These are phyloP conservation scores for Pythium folliculosum DNA, from an alignment of 352 stramenopile species.

Conservation along the genomic window DNA sequence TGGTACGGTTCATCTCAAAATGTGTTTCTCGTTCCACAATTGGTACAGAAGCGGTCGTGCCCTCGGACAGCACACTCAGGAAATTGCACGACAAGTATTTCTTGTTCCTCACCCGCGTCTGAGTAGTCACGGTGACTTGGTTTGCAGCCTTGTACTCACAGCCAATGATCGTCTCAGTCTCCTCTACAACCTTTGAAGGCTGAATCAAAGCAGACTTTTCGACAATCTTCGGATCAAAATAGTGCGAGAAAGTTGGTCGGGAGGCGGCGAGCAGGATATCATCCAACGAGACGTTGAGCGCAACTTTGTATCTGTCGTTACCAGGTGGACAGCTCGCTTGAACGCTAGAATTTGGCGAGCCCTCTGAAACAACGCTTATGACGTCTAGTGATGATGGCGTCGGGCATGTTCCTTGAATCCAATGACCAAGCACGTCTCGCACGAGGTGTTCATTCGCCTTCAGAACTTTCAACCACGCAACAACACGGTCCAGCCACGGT, in stretches of 20 bases:
- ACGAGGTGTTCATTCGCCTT: slow-evolving; percentile 49
- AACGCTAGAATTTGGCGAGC: slow-evolving; percentile 21
- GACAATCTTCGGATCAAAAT: slow-evolving; percentile 49
- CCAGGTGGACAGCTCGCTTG: slow-evolving; percentile 32
- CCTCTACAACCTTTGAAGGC: slow-evolving; percentile 39
- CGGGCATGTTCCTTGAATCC: slow-evolving; percentile 56
- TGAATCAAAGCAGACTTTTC: slow-evolving; percentile 45
- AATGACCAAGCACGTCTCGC: slow-evolving; percentile 66
- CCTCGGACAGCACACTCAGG: slow-evolving; percentile 35
- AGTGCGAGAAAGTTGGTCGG: slow-evolving; percentile 35
- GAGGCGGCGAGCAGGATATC: slow-evolving; percentile 47
- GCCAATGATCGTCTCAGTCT: slow-evolving; percentile 40
- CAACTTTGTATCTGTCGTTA: slow-evolving; percentile 30
- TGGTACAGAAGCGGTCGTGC: slow-evolving; percentile 15
- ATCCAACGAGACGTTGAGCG: slow-evolving; percentile 37
- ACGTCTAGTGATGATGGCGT: slow-evolving; percentile 38
- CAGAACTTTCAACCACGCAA: slow-evolving; percentile 60
- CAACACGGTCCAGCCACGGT: slow-evolving; percentile 57
- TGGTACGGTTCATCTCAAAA: slow-evolving; percentile 60
- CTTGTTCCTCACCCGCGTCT: slow-evolving; percentile 36
- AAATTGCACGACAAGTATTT: slow-evolving; percentile 58
- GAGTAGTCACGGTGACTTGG: slow-evolving; percentile 34
- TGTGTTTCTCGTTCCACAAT: slow-evolving; percentile 37
- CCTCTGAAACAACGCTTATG: slow-evolving; percentile 21
- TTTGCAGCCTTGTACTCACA: slow-evolving; percentile 32